These are phyloP conservation scores for Boletales sp. DNA, from an alignment of 768 basidiomycete genomes.

Conservation along the genomic window DNA sequence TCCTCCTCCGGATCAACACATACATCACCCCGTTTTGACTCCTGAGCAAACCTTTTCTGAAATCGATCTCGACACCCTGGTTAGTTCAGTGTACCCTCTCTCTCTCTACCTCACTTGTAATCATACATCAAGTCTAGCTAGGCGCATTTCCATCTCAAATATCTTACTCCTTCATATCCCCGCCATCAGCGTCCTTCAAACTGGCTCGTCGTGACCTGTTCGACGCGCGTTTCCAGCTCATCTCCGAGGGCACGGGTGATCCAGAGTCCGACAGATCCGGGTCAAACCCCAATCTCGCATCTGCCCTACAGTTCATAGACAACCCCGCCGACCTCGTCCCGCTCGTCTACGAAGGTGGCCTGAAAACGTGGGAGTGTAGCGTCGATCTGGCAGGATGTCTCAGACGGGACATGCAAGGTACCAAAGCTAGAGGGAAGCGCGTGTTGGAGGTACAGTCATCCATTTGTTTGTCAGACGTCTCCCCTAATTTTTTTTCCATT, in stretches of 20 bases:
- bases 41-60: constrained; percentile 21
- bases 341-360: constrained; percentile 90
- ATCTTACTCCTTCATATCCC: constrained; percentile 71
- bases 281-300: constrained; percentile 6
- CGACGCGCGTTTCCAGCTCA: constrained; percentile 93
- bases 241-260: constrained; percentile 48
- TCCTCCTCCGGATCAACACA: constrained; percentile 5
- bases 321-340: constrained; percentile 88
- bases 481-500: neutral
- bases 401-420: constrained; percentile 27
- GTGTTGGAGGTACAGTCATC: constrained; percentile 60
- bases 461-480: no score
- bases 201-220: constrained; percentile 85
- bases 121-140: constrained; percentile 45
- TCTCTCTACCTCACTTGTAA: neutral
- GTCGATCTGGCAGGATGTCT: constrained; percentile 79
- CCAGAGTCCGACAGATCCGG: constrained; percentile 15
- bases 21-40: neutral
- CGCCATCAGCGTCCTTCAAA: constrained; percentile 40
- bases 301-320: constrained; percentile 64
- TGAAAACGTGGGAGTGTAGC: constrained; percentile 98
- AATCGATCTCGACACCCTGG: constrained; percentile 28
- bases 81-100: constrained; percentile 15
- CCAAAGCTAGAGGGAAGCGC: constrained; percentile 43
- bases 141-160: constrained; percentile 65